phyloP scores from a whole-genome alignment of 192 early-diverging fungal species.

The Ramicandelaber brevisporus region DNA sequence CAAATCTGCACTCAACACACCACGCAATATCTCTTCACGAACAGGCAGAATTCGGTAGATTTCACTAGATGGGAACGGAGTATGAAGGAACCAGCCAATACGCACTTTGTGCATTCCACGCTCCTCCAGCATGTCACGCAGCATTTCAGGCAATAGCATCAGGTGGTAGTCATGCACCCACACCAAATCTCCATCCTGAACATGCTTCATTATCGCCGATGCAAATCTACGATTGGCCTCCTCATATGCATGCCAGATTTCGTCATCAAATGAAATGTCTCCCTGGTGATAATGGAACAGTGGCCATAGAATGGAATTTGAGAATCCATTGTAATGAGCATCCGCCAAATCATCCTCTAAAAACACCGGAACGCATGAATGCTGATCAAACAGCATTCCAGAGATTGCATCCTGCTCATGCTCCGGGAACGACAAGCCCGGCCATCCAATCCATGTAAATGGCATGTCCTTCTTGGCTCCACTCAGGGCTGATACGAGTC shows the following conservation, averaged over 20 bases:
- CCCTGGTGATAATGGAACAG: conserved; percentile 99
- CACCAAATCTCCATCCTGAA: conserved; percentile 69
- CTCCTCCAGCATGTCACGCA: conserved; percentile 35
- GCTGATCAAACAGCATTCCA: conserved; percentile 41
- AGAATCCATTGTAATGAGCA: conserved; percentile 96
- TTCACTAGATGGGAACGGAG: conserved; percentile 89
- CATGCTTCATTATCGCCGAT: conserved; percentile 57
- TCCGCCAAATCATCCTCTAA: conserved; percentile 80
- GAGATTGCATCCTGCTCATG: conserved; percentile 48
- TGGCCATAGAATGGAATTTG: conserved; percentile 97
- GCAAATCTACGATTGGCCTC: conserved; percentile 83
- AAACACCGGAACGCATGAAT: conserved; percentile 84
- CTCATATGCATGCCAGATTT: conserved; percentile 87
- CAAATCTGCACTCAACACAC: conserved; percentile 77
- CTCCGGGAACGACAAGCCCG: conserved; percentile 62
- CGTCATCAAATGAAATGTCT: conserved; percentile 89
- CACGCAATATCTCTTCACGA: conserved; percentile 72
- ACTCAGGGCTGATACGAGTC: conserved; percentile 79
- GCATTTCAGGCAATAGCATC: conserved; percentile 77
- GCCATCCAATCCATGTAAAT: conserved; percentile 99
- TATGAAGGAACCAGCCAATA: conserved; percentile 97
- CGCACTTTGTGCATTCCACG: conserved; percentile 43
- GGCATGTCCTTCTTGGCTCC: conserved; percentile 85
- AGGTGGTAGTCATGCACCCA: conserved; percentile 96
- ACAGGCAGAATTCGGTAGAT: conserved; percentile 94